phyloP scores from a whole-genome alignment of 805 yeast species.

The Priceomyces haplophilus region DNA sequence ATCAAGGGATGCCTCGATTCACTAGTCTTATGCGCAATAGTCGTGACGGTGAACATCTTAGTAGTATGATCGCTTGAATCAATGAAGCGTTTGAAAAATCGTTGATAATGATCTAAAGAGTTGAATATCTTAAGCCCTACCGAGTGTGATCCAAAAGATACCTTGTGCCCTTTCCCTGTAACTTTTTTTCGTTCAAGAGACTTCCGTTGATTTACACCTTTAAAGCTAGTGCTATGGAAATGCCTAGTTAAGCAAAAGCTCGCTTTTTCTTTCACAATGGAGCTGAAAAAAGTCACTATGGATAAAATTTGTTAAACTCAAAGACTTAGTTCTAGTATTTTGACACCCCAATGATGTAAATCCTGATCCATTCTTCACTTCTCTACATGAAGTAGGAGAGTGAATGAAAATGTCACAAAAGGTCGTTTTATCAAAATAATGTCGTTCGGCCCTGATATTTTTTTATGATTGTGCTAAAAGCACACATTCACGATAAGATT shows the following conservation, averaged over 20 bases:
- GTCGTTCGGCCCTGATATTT: too few relatives aligned
- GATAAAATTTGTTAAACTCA: slow-evolving; percentile 1
- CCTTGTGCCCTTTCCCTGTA: background rate
- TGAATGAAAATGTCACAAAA: background rate
- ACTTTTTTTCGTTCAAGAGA: slow-evolving; percentile 1
- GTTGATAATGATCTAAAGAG: slow-evolving; percentile 4
- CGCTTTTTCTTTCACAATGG: slow-evolving; percentile 6
- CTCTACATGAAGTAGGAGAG: background rate
- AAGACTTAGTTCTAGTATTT: background rate
- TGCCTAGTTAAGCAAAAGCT: slow-evolving; percentile 7
- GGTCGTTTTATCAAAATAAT: background rate
- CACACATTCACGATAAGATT: background rate
- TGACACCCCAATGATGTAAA: background rate
- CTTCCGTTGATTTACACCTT: background rate
- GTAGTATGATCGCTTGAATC: slow-evolving; percentile 15
- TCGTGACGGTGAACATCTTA: slow-evolving; percentile 48
- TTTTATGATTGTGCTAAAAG: too few relatives aligned
- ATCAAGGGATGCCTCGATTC: slow-evolving; percentile 59
- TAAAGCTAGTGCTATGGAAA: slow-evolving; percentile 1
- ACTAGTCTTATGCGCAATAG: slow-evolving; percentile 50
- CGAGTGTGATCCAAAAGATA: slow-evolving; percentile 9
- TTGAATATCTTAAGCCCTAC: slow-evolving; percentile 9
- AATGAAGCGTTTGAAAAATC: slow-evolving; percentile 9
- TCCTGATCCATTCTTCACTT: background rate
- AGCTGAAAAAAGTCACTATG: slow-evolving; percentile 7